phyloP scores from a whole-genome alignment of 2,329 filamentous ascomycete genomes.

The Myotisia sp. region DNA sequence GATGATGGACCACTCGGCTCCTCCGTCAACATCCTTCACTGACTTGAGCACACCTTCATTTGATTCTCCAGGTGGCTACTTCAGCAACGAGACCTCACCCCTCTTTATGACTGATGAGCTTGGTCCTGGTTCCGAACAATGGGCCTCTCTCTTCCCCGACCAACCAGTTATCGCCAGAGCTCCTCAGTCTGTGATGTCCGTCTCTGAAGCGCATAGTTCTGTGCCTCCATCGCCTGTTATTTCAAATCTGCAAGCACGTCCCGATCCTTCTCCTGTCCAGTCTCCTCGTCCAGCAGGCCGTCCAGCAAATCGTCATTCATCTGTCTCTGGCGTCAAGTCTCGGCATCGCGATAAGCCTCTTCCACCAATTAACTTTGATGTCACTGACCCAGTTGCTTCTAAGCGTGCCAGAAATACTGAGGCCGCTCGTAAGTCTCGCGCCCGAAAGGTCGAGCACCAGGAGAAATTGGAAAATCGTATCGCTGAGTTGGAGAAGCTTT shows the following conservation, averaged over 20 bases:
- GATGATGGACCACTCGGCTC: conserved; percentile 55
- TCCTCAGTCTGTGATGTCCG: not conserved
- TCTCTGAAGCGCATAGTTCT: not conserved
- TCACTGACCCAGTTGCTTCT: conserved; percentile 59
- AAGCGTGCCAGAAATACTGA: conserved; percentile 91
- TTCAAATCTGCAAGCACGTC: conserved; percentile 4
- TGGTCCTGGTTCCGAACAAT: conserved; percentile 40
- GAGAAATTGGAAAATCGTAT: conserved; percentile 63
- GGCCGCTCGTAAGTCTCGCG: conserved; percentile 82
- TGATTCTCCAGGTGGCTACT: conserved; percentile 53
- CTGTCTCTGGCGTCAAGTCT: conserved; percentile 53
- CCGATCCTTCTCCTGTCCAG: conserved; percentile 21
- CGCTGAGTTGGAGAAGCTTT: conserved; percentile 45
- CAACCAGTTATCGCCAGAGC: not conserved
- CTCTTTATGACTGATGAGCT: conserved; percentile 50
- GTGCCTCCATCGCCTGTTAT: not conserved
- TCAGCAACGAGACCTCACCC: conserved; percentile 64
- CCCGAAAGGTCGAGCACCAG: conserved; percentile 66
- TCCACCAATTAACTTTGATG: conserved; percentile 63
- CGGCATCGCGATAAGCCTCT: conserved; percentile 70
- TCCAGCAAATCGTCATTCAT: conserved; percentile 48
- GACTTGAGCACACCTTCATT: conserved; percentile 71
- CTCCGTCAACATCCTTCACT: conserved; percentile 68
- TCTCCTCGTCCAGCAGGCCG: conserved; percentile 29
- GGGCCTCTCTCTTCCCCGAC: conserved; percentile 49